Evolutionary conservation across 768 basidiomycete species (phyloP).

Genomic region (Suillus hirtellus): DNA sequence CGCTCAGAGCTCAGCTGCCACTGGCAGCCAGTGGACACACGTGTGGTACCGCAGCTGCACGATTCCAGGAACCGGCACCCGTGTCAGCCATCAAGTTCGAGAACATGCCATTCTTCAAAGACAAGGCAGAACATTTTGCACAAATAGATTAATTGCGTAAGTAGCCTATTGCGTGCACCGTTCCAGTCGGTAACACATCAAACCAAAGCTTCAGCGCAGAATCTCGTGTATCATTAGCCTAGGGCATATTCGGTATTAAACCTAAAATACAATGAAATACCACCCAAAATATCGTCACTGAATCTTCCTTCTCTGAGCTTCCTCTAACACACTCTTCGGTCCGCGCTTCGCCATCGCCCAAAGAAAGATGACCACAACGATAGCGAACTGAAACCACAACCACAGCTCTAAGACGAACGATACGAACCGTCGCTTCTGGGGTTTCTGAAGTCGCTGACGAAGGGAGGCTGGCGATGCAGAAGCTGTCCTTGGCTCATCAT

Average conservation of each 20-base stretch:
- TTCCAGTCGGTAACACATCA: neutral
- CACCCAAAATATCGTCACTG: conserved; percentile 8
- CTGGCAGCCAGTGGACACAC: neutral
- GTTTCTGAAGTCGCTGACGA: conserved; percentile 17
- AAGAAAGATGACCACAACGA: conserved; percentile 75
- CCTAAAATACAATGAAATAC: conserved; percentile 12
- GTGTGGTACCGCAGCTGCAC: neutral
- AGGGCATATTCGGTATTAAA: conserved; percentile 24
- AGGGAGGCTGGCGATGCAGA: conserved; percentile 1
- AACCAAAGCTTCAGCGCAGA: neutral
- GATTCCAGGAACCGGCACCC: neutral
- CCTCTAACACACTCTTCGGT: conserved; percentile 64
- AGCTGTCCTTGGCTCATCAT: conserved; percentile 11
- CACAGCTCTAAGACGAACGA: conserved; percentile 69
- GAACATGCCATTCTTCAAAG: neutral
- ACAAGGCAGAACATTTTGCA: neutral
- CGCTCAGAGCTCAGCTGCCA: neutral
- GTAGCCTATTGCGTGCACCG: neutral
- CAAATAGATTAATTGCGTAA: too few relatives aligned
- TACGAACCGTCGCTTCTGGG: conserved; percentile 36
- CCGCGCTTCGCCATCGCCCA: conserved; percentile 80
- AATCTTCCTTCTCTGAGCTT: conserved; percentile 37
- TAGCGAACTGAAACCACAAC: conserved; percentile 81
- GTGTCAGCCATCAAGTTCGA: neutral
- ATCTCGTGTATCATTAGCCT: neutral